A percentile compares a stretch with the other conserved stretches of the same genome.
Evolutionary conservation across 2,329 filamentous ascomycete species (phyloP).

Genomic region (Aspergillus sp.): DNA sequence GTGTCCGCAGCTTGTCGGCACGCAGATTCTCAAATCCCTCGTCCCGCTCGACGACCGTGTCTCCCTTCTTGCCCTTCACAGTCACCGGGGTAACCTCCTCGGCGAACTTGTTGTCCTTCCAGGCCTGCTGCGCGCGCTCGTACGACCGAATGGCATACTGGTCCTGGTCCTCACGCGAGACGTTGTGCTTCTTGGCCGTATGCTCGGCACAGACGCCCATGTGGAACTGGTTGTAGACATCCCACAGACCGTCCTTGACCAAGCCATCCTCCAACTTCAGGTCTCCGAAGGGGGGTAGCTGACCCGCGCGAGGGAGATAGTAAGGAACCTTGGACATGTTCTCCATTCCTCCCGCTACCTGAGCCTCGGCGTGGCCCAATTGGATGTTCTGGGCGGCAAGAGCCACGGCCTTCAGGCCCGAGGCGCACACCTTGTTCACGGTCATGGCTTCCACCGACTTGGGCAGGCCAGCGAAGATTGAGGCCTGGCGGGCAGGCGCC

Average conservation of each 20-base stretch:
- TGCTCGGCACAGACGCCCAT: slow-evolving; percentile 97
- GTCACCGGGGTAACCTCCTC: slow-evolving; percentile 88
- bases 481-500: slow-evolving; percentile 81
- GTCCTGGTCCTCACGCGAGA: slow-evolving; percentile 81
- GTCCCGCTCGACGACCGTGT: slow-evolving; percentile 67
- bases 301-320: slow-evolving; percentile 73
- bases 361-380: slow-evolving; percentile 76
- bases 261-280: slow-evolving; percentile 82
- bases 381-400: slow-evolving; percentile 92
- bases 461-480: slow-evolving; percentile 77
- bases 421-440: slow-evolving; percentile 97
- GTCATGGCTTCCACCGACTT: slow-evolving; percentile 78
- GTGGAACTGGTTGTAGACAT: slow-evolving; percentile 93
- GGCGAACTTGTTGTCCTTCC: slow-evolving; percentile 70
- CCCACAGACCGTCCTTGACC: slow-evolving; percentile 89
- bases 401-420: slow-evolving; percentile 82
- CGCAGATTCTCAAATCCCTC: slow-evolving; percentile 86
- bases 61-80: slow-evolving; percentile 74
- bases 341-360: slow-evolving; percentile 94
- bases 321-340: slow-evolving; percentile 94
- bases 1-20: slow-evolving; percentile 69
- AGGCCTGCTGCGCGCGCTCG: slow-evolving; percentile 79
- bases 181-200: slow-evolving; percentile 75
- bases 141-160: slow-evolving; percentile 84
- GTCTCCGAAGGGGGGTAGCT: slow-evolving; percentile 76